Base-by-base conservation (phyloP, 2,329 filamentous ascomycete species). In the Westerdykella ornata region DNA sequence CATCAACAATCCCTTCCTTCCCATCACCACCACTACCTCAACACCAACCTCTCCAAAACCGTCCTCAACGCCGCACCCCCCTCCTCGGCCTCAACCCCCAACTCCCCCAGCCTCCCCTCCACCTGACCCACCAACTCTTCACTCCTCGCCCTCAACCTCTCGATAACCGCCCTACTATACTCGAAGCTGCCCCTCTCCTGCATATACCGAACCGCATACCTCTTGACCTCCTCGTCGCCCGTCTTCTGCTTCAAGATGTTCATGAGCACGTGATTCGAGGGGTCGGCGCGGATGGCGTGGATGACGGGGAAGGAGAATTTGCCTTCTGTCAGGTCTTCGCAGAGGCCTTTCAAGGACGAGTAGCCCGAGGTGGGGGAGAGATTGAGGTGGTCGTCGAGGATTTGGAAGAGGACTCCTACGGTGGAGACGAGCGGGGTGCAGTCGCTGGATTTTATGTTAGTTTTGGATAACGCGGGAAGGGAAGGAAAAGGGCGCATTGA, bases 261-360 rank as follows among this genome's bases (percentile, higher is more conserved):
- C 65, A 96, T 78, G 41, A 98, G 77, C 57, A 94, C 83, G 52
- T 85, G 73, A 60, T 88, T 85, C 20, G 71, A 68, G 14, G 79
- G 85, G 60, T 88, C 78, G 45, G 83, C 70, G 47, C 86, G 85
- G 53, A 97, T 94, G 63, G 85, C 84, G 70, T 97, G 90, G 57
- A 97, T 95, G 57, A 97, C 82, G 31, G 89, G 88, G 63, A 96
- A 96, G 18, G 84, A 90, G 71, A 96, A 96, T 74, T 97, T 97
- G 49, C 90, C 90, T 70, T 97, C 92, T 1, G 88, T 96, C 54
- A 97, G 70, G 67, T 97, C 92, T 71, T 97, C 90, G 66, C 87
- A 94, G 53, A 95, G 78, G 37, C 90, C 92, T 71, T 97, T 97
- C 67, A 94, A 90, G 49, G 84, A 74, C 29, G 81, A 82, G 72